These are phyloP conservation scores for Vicia faba DNA, from an alignment of 306 rosid genomes.

Conservation along the genomic window DNA sequence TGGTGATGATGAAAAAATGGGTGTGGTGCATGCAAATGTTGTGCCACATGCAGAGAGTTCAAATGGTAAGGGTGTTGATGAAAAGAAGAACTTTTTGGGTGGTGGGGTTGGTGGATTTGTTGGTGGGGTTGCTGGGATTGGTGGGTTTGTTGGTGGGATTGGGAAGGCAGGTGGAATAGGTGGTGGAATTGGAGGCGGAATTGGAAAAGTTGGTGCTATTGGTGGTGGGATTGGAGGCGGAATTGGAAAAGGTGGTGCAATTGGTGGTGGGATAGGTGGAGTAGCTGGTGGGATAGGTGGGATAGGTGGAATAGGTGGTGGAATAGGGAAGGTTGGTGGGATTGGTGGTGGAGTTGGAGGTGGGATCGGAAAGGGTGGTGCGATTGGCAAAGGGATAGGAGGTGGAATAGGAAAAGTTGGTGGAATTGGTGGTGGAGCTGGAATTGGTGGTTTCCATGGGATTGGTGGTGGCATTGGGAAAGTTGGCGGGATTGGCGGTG, in stretches of 20 bases:
- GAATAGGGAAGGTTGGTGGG: constrained; percentile 18
- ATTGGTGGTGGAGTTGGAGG: constrained; percentile 21
- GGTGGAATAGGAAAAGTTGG: not conserved
- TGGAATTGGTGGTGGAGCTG: constrained; percentile 19
- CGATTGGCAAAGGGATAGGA: constrained; percentile 17
- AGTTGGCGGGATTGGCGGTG: constrained; percentile 8
- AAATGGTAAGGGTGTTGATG: constrained; percentile 30
- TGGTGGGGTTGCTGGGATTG: constrained; percentile 21
- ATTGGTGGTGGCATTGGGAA: not conserved
- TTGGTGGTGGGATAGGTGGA: constrained; percentile 17
- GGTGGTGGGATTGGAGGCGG: constrained; percentile 27
- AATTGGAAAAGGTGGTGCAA: constrained; percentile 25
- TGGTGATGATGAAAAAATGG: constrained; percentile 29
- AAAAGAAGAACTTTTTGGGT: constrained; percentile 56
- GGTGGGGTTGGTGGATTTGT: constrained; percentile 75
- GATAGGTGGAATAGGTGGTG: constrained; percentile 2
- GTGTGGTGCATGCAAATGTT: constrained; percentile 47
- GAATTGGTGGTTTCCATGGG: constrained; percentile 35
- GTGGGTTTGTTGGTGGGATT: constrained; percentile 35
- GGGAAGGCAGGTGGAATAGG: constrained; percentile 29
- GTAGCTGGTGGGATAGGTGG: constrained; percentile 25
- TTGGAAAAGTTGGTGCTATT: constrained; percentile 30
- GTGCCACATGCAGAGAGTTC: constrained; percentile 39
- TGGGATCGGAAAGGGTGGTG: constrained; percentile 9
- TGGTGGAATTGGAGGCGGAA: constrained; percentile 30